phyloP scores from a whole-genome alignment of 306 rosid genomes.

The Calophaca sinica region DNA sequence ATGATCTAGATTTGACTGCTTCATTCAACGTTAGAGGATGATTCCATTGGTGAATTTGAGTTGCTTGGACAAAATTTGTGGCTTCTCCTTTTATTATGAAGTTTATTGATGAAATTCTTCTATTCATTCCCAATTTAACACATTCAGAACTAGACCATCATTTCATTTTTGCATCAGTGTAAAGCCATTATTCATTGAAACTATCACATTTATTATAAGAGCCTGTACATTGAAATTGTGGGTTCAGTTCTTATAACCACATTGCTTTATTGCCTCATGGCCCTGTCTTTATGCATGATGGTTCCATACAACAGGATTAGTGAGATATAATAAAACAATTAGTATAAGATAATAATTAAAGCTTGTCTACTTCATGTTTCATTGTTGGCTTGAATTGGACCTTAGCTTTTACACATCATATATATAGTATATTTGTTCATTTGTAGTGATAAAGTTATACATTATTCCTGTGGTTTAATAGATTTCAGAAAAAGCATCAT shows the following conservation, averaged over 20 bases:
- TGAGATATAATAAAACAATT: not conserved
- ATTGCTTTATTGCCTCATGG: slow-evolving; percentile 84
- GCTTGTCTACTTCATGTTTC: not conserved
- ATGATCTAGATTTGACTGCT: no score
- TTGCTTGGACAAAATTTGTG: no score
- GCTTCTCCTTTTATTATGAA: no score
- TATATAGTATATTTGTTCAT: slow-evolving; percentile 3
- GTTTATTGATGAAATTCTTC: no score
- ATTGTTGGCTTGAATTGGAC: slow-evolving; percentile 31
- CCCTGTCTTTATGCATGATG: slow-evolving; percentile 79
- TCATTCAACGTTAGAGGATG: no score
- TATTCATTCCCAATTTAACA: no score
- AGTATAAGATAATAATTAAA: no score
- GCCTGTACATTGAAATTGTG: slow-evolving; percentile 82
- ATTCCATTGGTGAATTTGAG: no score
- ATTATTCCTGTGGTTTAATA: slow-evolving; percentile 33
- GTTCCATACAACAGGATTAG: slow-evolving; percentile 77
- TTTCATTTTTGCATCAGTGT: no score
- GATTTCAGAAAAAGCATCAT: slow-evolving; percentile 72
- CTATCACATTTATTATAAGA: slow-evolving; percentile 38
- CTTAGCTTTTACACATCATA: no score
- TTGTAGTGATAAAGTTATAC: slow-evolving; percentile 27
- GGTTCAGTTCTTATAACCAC: slow-evolving; percentile 91
- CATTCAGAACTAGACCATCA: no score
- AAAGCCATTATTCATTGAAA: no score